Evolutionary conservation across 2,329 filamentous ascomycete species (phyloP).

Genomic region (Ophiostoma fasciatum): DNA sequence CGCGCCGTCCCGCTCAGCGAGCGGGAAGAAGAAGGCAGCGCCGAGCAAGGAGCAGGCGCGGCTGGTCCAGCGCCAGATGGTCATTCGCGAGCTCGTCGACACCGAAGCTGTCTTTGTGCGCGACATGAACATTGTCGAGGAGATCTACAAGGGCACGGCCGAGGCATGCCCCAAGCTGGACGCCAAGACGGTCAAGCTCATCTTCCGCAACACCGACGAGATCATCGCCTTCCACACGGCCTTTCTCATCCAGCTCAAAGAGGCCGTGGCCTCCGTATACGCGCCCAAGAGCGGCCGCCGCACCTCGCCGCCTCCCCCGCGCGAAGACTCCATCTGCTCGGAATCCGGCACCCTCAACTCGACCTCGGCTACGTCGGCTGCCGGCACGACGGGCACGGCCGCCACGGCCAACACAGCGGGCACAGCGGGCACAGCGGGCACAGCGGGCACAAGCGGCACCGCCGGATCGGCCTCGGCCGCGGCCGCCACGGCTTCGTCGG

Average conservation of each 20-base stretch:
- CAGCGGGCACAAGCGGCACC: no score
- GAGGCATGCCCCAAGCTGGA: constrained; percentile 68
- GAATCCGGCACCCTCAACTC: constrained; percentile 21
- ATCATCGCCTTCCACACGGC: constrained; percentile 73
- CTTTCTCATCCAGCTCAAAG: constrained; percentile 69
- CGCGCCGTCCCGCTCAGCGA: not conserved
- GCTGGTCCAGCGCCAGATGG: constrained; percentile 65
- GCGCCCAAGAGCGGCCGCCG: constrained; percentile 36
- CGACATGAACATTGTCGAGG: constrained; percentile 94
- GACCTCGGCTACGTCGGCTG: constrained; percentile 21
- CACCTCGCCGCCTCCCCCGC: constrained; percentile 14
- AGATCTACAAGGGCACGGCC: constrained; percentile 93
- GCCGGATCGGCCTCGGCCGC: constrained; percentile 17
- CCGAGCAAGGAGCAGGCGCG: constrained; percentile 48
- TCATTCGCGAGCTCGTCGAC: constrained; percentile 83
- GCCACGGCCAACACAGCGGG: no score
- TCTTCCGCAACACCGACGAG: constrained; percentile 88
- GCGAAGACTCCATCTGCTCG: constrained; percentile 14
- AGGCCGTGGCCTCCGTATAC: constrained; percentile 67
- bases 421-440: no score
- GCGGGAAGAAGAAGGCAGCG: constrained; percentile 23
- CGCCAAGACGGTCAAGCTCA: constrained; percentile 67
- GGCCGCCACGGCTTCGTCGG: constrained; percentile 12
- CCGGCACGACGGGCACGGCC: constrained; percentile 10
- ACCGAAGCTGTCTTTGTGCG: constrained; percentile 84